These are phyloP conservation scores for Citrus unshiu DNA, from an alignment of 345 rosid genomes.

Conservation along the genomic window DNA sequence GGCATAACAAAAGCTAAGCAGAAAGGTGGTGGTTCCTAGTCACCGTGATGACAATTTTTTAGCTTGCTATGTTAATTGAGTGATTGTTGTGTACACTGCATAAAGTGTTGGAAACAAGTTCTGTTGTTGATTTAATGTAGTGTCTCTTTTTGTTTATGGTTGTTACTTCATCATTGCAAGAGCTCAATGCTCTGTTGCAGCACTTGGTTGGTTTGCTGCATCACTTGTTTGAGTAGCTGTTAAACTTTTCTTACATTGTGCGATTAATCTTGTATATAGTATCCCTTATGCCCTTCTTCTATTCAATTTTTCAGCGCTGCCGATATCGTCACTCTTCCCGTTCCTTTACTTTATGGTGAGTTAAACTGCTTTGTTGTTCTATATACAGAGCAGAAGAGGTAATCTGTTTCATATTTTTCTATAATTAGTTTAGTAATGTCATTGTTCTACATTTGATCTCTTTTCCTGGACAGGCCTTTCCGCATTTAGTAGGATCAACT, in stretches of 20 bases:
- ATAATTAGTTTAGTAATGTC: no score
- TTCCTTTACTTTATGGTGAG: conserved; percentile 94
- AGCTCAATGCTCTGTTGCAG: not conserved
- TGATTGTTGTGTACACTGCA: not conserved
- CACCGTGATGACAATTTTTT: not conserved
- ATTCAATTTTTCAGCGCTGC: conserved; percentile 60
- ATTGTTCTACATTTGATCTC: no score
- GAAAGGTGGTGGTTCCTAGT: not conserved
- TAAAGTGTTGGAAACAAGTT: not conserved
- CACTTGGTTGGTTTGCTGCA: not conserved
- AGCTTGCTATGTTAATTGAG: not conserved
- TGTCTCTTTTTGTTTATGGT: not conserved
- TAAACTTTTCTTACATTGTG: not conserved
- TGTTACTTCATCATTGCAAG: not conserved
- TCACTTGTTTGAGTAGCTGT: not conserved
- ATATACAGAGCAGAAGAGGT: not conserved
- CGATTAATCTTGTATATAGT: not conserved
- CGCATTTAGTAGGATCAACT: not conserved
- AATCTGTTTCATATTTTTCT: not conserved
- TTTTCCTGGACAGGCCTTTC: no score
- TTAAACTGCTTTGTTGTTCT: not conserved
- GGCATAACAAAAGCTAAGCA: not conserved
- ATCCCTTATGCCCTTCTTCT: not conserved
- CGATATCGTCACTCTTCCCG: conserved; percentile 84
- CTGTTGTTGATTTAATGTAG: not conserved